Base-by-base conservation (phyloP, 2,329 filamentous ascomycete genomes). In the Ustulina deusta region DNA sequence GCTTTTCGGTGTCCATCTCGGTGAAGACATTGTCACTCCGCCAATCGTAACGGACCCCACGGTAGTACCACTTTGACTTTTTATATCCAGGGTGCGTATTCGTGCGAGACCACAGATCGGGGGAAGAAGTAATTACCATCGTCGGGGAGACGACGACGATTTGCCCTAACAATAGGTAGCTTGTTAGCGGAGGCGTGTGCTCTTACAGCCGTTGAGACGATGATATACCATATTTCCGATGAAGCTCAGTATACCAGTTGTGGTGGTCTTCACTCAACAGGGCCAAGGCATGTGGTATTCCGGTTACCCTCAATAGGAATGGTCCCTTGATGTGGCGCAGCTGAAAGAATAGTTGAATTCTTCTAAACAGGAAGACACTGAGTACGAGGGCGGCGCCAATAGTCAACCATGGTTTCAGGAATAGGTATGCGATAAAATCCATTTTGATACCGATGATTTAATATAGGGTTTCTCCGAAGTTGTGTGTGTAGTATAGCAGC, bases 21-120 rank as follows among this genome's bases (percentile, higher is more conserved):
- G 81, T 84, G 66, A 89, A 87, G 38, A 88, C 78, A 62, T 85
- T 87, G 71, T 88, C 84, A 4, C 79, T 78, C 0, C 82, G 81
- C 4, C 83, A 81, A 65, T 88, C 83, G 29, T 86, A 79, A 3
- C 83, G 81, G 48, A 82, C 78, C 3, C 81, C 49, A 15, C 42
- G 56, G 56, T 68, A 82, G 63, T 79, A 85, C 81, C 82, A 85
- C 20, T 78, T 74, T 3, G 78, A 78, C 13, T 81, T 78, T 55
- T 75, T 81, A 55, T 84, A 85, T 2, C 77, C 78, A 2, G 79
- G 79, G 3, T 80, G 78, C 56, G 76, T 80, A 74, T 79, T 83
- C 13, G 57, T 40, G n/a, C 40, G 68, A 38, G 57, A 40, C 65
- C 60, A 69, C 10, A 72, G 25, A 3, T 69, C 70, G 0, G 63